phyloP scores from a whole-genome alignment of 2,329 filamentous ascomycete species.

The Claviceps maximensis region DNA sequence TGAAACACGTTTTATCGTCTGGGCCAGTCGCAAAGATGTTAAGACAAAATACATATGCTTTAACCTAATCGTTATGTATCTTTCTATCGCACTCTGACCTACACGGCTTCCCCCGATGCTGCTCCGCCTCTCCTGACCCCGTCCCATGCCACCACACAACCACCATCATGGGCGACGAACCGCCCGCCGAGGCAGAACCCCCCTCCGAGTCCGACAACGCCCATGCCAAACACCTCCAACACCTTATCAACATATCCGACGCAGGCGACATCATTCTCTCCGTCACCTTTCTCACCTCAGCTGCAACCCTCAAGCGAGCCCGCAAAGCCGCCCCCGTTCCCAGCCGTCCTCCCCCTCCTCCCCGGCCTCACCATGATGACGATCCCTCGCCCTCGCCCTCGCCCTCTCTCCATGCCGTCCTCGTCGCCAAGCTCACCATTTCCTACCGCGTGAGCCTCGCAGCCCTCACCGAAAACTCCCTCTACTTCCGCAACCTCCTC shows the following conservation, averaged over 20 bases:
- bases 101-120: background rate
- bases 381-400: slow-evolving; percentile 4
- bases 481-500: slow-evolving; percentile 57
- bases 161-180: slow-evolving; percentile 1
- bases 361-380: slow-evolving; percentile 14
- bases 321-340: slow-evolving; percentile 19
- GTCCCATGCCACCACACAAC: background rate
- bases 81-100: too few relatives aligned
- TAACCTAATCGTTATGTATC: too few relatives aligned
- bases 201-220: background rate
- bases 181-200: slow-evolving; percentile 6
- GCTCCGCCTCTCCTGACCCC: background rate
- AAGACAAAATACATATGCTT: background rate
- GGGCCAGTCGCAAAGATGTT: too few relatives aligned
- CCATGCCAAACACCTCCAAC: slow-evolving; percentile 6
- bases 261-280: slow-evolving; percentile 54
- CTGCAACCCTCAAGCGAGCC: slow-evolving; percentile 32
- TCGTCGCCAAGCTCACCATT: slow-evolving; percentile 25
- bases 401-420: slow-evolving; percentile 10
- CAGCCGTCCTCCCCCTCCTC: slow-evolving; percentile 12
- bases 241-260: slow-evolving; percentile 36
- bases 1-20: too few relatives aligned
- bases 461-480: slow-evolving; percentile 45
- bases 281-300: slow-evolving; percentile 49
- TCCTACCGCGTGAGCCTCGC: slow-evolving; percentile 48